These are phyloP conservation scores for Megacollybia marginata DNA, from an alignment of 768 basidiomycete species.

Conservation along the genomic window DNA sequence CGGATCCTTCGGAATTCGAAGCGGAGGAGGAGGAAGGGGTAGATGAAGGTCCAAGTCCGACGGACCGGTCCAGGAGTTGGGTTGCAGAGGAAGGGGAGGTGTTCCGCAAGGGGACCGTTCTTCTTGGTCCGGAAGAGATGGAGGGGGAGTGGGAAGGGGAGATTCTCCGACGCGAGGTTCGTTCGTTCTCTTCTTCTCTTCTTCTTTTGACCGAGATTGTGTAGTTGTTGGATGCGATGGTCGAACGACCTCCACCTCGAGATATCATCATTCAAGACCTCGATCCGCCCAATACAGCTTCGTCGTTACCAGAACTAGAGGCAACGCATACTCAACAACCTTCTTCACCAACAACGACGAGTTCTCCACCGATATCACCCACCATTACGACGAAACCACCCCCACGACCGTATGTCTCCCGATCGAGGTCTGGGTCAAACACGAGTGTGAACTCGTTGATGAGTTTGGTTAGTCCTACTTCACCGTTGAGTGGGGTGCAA, in stretches of 20 bases:
- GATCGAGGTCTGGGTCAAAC: background rate
- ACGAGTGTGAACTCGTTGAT: background rate
- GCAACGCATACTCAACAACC: background rate
- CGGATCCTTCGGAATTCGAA: no score
- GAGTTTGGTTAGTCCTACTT: no score
- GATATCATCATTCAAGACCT: background rate
- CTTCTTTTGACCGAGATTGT: background rate
- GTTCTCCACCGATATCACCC: background rate
- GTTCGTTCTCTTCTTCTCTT: conserved; percentile 11
- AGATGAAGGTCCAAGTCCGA: conserved; percentile 21
- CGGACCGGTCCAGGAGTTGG: conserved; percentile 62
- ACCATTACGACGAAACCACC: background rate
- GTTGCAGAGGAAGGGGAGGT: conserved; percentile 96
- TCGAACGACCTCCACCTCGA: conserved; percentile 60
- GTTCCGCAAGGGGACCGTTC: conserved; percentile 81
- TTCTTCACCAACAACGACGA: background rate
- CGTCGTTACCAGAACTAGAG: background rate
- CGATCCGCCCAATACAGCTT: background rate
- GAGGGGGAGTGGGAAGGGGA: conserved; percentile 87
- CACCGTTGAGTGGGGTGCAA: no score
- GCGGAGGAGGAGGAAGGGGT: conserved; percentile 44
- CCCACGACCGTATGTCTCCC: background rate
- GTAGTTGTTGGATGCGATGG: conserved; percentile 81
- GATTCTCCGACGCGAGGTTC: conserved; percentile 73
- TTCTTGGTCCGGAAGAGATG: conserved; percentile 81